Evolutionary conservation across 306 rosid species (phyloP).

Genomic region (Prunus mume): DNA sequence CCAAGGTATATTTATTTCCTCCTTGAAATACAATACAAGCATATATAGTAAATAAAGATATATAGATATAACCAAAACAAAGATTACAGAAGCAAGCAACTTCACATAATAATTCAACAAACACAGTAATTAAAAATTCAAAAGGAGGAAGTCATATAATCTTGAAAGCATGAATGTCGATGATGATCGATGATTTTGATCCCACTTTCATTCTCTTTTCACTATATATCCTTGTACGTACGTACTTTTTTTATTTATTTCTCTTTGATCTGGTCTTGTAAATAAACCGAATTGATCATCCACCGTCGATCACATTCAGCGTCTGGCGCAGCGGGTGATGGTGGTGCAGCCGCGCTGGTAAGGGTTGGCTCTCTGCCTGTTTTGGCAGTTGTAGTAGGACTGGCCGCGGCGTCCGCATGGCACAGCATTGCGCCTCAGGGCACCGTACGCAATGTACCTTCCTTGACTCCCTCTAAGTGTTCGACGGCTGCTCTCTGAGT

Average conservation of each 20-base stretch:
- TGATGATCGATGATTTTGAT: not conserved
- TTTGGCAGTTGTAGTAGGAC: slow-evolving; percentile 51
- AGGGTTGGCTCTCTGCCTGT: slow-evolving; percentile 36
- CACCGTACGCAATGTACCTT: slow-evolving; percentile 33
- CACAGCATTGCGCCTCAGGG: slow-evolving; percentile 22
- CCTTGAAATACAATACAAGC: not conserved
- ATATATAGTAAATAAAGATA: not conserved
- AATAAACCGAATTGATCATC: not conserved
- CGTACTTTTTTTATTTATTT: not conserved
- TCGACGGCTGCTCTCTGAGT: slow-evolving; percentile 31
- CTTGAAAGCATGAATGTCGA: not conserved
- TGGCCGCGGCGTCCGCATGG: slow-evolving; percentile 50
- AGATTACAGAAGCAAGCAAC: not conserved
- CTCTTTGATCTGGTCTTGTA: too few species aligned
- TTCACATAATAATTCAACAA: not conserved
- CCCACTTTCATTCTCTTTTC: not conserved
- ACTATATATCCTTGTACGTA: not conserved
- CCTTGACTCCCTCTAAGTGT: not conserved
- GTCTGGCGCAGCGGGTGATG: slow-evolving; percentile 52
- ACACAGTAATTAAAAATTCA: not conserved
- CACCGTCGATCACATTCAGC: not conserved
- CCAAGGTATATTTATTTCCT: not conserved
- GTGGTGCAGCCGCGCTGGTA: slow-evolving; percentile 39
- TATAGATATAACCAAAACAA: not conserved
- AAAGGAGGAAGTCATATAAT: not conserved